Percentiles rank a stretch among this genome's conserved stretches.
phyloP scores from a whole-genome alignment of 2,329 filamentous ascomycete species.

The Claviceps sp. region DNA sequence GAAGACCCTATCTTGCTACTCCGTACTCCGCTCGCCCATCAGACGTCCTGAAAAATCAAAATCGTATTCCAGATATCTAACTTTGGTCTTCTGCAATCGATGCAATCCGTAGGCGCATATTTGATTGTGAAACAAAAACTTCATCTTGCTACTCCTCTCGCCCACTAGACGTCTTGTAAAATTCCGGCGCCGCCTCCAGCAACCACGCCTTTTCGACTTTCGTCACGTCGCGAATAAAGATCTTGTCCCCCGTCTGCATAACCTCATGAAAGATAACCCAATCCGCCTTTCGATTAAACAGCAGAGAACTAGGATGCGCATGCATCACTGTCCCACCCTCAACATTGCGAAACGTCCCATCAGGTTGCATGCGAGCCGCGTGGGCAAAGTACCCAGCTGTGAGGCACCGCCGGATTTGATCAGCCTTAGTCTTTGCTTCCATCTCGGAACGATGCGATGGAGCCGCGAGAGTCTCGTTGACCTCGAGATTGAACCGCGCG shows the following conservation, averaged over 20 bases:
- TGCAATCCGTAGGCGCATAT: no score
- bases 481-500: slow-evolving; percentile 65
- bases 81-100: no score
- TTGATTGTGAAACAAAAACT: background rate
- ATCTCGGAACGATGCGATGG: slow-evolving; percentile 14
- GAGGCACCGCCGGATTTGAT: slow-evolving; percentile 72
- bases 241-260: slow-evolving; percentile 78
- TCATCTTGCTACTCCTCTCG: slow-evolving; percentile 7
- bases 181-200: slow-evolving; percentile 74
- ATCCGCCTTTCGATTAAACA: slow-evolving; percentile 93
- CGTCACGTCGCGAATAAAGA: slow-evolving; percentile 81
- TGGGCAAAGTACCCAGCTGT: slow-evolving; percentile 88
- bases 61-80: no score
- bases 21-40: no score
- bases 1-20: no score
- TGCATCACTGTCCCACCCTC: slow-evolving; percentile 64
- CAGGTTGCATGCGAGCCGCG: slow-evolving; percentile 83
- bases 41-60: no score
- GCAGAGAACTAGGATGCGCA: slow-evolving; percentile 81
- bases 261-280: slow-evolving; percentile 96
- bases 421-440: slow-evolving; percentile 32
- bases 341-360: slow-evolving; percentile 82
- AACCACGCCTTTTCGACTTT: slow-evolving; percentile 92
- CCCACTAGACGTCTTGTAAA: slow-evolving; percentile 48
- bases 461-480: slow-evolving; percentile 46